phyloP scores from a whole-genome alignment of 2,329 filamentous ascomycete species.

The Anthostomella pinea region DNA sequence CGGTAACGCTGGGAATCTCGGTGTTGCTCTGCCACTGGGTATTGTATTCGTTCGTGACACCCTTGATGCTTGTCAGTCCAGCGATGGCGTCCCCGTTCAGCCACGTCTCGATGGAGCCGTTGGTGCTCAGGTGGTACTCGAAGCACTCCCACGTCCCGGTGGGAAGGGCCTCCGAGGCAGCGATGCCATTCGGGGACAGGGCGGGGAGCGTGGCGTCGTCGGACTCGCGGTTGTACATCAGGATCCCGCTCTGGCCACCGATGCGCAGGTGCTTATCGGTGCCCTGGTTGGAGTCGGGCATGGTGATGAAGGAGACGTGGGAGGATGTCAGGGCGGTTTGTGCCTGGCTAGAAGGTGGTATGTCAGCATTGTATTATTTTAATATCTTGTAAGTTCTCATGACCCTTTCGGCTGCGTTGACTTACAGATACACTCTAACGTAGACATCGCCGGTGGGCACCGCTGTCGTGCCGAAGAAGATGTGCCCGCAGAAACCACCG shows the following conservation, averaged over 20 bases:
- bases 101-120: constrained; percentile 61
- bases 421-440: constrained; percentile 55
- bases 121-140: constrained; percentile 57
- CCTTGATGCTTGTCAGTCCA: constrained; percentile 48
- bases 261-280: constrained; percentile 59
- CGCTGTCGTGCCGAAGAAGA: constrained; percentile 58
- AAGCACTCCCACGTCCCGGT: constrained; percentile 56
- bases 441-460: constrained; percentile 57
- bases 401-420: constrained; percentile 21
- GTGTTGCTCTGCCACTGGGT: constrained; percentile 50
- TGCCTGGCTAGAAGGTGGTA: constrained; percentile 35
- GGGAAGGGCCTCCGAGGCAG: constrained; percentile 49
- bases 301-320: constrained; percentile 63
- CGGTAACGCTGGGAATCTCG: constrained; percentile 51
- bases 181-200: constrained; percentile 57
- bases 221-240: constrained; percentile 64
- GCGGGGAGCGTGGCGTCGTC: constrained; percentile 62
- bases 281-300: constrained; percentile 56
- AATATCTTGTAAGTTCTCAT: too few species aligned
- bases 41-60: constrained; percentile 49
- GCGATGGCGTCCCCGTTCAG: constrained; percentile 49
- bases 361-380: constrained; percentile 10
- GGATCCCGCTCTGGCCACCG: constrained; percentile 57
- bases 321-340: constrained; percentile 57
- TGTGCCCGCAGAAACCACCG: constrained; percentile 56